Evolutionary conservation across 371 early-diverging fungal genomes (phyloP).

Genomic region (Lichtheimia ornata): DNA sequence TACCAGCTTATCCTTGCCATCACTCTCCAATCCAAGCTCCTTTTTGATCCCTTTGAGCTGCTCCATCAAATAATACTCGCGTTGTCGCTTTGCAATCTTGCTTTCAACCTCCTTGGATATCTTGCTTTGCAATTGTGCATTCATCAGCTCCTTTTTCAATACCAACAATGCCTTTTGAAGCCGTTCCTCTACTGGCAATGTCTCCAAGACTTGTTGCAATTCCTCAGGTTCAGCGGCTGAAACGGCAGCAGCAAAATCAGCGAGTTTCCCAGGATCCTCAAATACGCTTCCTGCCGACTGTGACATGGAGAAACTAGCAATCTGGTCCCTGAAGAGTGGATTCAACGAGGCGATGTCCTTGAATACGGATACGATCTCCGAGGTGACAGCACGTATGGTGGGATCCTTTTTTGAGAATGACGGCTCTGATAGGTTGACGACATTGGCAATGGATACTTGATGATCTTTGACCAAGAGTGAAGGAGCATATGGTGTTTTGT

Average conservation of each 20-base stretch:
- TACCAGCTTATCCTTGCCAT: slow-evolving; percentile 96
- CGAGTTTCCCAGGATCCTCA: slow-evolving; percentile 91
- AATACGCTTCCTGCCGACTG: slow-evolving; percentile 95
- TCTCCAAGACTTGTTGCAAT: slow-evolving; percentile 90
- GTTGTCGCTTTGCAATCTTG: slow-evolving; percentile 93
- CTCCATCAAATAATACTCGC: slow-evolving; percentile 98
- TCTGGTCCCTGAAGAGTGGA: slow-evolving; percentile 95
- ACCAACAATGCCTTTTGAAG: slow-evolving; percentile 89
- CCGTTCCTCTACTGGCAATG: slow-evolving; percentile 86
- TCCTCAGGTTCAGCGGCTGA: slow-evolving; percentile 88
- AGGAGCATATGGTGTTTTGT: slow-evolving; percentile 36
- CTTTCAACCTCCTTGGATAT: slow-evolving; percentile 95
- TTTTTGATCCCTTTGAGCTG: slow-evolving; percentile 98
- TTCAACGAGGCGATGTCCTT: slow-evolving; percentile 93
- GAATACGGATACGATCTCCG: slow-evolving; percentile 93
- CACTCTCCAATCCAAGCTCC: slow-evolving; percentile 94
- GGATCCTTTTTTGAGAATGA: slow-evolving; percentile 83
- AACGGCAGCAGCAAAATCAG: slow-evolving; percentile 97
- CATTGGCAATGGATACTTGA: slow-evolving; percentile 81
- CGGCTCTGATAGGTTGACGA: slow-evolving; percentile 84
- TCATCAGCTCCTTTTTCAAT: slow-evolving; percentile 94
- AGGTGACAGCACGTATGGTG: slow-evolving; percentile 90
- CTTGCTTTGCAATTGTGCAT: slow-evolving; percentile 94
- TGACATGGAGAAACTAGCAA: slow-evolving; percentile 92
- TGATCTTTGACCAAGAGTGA: slow-evolving; percentile 68